Conservation (phyloP, 2,329 filamentous ascomycete species). For the Colletotrichum godetiae region DNA sequence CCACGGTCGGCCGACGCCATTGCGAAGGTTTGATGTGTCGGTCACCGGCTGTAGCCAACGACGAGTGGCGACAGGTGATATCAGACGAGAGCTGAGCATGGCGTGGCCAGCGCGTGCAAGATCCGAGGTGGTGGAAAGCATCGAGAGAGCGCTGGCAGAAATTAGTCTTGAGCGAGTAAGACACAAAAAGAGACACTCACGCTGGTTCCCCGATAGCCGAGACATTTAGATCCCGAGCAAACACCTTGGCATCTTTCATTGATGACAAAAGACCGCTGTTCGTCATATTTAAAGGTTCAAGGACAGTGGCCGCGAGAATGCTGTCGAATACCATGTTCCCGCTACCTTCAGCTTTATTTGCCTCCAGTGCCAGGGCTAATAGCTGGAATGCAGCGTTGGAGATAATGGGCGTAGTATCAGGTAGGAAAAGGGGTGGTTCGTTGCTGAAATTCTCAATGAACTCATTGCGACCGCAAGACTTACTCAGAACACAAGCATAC, state of each 20-base stretch:
- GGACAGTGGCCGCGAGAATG: slow-evolving; percentile 19
- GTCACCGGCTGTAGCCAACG: slow-evolving; percentile 44
- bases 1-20: slow-evolving; percentile 47
- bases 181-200: slow-evolving; percentile 9
- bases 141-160: slow-evolving; percentile 31
- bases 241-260: slow-evolving; percentile 2
- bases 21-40: slow-evolving; percentile 48
- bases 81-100: slow-evolving; percentile 40
- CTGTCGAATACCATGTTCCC: background rate
- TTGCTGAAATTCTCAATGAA: slow-evolving; percentile 35
- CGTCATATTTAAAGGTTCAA: slow-evolving; percentile 38
- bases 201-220: slow-evolving; percentile 36
- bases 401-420: slow-evolving; percentile 40
- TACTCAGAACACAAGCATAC: slow-evolving; percentile 31
- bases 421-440: slow-evolving; percentile 36
- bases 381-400: slow-evolving; percentile 42
- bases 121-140: slow-evolving; percentile 37
- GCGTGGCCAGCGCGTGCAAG: slow-evolving; percentile 38
- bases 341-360: background rate
- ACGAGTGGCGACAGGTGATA: slow-evolving; percentile 39
- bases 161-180: background rate
- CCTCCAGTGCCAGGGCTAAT: slow-evolving; percentile 38
- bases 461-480: slow-evolving; percentile 25
- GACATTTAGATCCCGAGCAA: slow-evolving; percentile 31
- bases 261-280: slow-evolving; percentile 27